Evolutionary conservation across 768 basidiomycete genomes (phyloP).

Genomic region (Punctularia strigosozonata): DNA sequence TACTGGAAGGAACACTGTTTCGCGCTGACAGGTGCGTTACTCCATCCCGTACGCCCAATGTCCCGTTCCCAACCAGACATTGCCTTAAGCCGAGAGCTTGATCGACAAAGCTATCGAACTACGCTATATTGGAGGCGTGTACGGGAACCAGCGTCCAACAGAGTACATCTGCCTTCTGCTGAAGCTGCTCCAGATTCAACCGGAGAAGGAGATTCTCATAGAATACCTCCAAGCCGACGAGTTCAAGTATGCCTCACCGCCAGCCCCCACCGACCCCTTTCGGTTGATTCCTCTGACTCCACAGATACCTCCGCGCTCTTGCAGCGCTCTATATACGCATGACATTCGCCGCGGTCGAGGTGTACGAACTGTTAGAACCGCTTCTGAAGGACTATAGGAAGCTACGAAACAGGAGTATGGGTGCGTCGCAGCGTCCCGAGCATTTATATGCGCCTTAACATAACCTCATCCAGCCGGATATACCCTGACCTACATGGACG

Average conservation of each 20-base stretch:
- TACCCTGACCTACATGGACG: constrained; percentile 78
- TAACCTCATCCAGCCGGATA: constrained; percentile 58
- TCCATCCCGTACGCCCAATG: constrained; percentile 1
- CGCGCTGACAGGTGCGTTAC: constrained; percentile 70
- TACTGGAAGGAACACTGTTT: constrained; percentile 99
- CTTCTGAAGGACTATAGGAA: constrained; percentile 91
- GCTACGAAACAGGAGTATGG: constrained; percentile 69
- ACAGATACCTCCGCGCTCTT: constrained; percentile 85
- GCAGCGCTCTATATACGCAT: constrained; percentile 92
- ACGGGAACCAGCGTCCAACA: constrained; percentile 90
- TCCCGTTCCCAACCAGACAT: constrained; percentile 4
- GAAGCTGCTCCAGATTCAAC: constrained; percentile 93
- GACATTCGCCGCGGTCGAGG: constrained; percentile 84
- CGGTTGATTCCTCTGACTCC: constrained; percentile 1
- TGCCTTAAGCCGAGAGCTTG: constrained; percentile 63
- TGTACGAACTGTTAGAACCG: constrained; percentile 90
- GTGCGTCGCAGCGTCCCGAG: neutral
- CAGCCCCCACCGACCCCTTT: neutral
- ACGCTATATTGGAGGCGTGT: constrained; percentile 82
- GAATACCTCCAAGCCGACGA: constrained; percentile 96
- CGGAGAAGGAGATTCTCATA: constrained; percentile 92
- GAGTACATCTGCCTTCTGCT: constrained; percentile 87
- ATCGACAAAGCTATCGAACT: constrained; percentile 89
- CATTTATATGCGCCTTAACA: constrained; percentile 1
- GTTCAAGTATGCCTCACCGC: constrained; percentile 70